Percentiles rank a stretch among this genome's conserved stretches.
Conservation (phyloP, 495 filamentous ascomycete genomes). For the Penicillium parvum region DNA sequence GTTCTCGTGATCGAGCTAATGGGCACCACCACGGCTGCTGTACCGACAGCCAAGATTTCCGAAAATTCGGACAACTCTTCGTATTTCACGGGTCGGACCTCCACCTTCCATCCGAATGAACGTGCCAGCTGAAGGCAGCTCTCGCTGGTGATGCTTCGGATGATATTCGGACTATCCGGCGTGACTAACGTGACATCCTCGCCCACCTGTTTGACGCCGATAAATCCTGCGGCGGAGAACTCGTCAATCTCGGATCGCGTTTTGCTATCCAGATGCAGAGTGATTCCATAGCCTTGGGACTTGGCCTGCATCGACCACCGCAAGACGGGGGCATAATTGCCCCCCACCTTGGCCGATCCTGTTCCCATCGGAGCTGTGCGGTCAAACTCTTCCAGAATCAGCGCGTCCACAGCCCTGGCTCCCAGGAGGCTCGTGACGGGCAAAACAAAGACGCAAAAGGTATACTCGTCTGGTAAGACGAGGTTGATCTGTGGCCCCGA, state of each 20-base stretch:
- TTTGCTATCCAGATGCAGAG: conserved; percentile 44
- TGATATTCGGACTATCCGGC: conserved; percentile 5
- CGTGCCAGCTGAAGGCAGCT: too few relatives aligned
- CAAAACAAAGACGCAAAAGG: conserved; percentile 39
- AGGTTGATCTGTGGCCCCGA: conserved; percentile 29
- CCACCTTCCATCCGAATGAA: too few relatives aligned
- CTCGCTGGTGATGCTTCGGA: conserved; percentile 8
- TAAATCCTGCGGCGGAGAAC: conserved; percentile 45
- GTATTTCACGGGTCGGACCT: conserved; percentile 11
- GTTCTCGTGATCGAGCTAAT: conserved; percentile 4
- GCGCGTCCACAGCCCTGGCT: conserved; percentile 29
- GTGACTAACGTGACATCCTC: conserved; percentile 3
- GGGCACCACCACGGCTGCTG: conserved; percentile 8
- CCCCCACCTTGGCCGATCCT: conserved; percentile 44
- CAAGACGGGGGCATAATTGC: conserved; percentile 48
- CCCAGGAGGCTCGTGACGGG: conserved; percentile 38
- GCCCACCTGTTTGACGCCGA: conserved; percentile 30
- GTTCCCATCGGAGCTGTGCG: conserved; percentile 43
- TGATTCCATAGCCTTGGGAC: conserved; percentile 40
- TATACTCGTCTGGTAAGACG: conserved; percentile 31
- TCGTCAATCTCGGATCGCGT: conserved; percentile 43
- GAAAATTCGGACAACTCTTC: conserved; percentile 2
- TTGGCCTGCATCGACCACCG: conserved; percentile 36
- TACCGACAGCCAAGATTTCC: conserved; percentile 9
- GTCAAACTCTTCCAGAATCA: conserved; percentile 49